Base-by-base conservation (phyloP, 768 basidiomycete genomes). In the Mycena vulgaris region DNA sequence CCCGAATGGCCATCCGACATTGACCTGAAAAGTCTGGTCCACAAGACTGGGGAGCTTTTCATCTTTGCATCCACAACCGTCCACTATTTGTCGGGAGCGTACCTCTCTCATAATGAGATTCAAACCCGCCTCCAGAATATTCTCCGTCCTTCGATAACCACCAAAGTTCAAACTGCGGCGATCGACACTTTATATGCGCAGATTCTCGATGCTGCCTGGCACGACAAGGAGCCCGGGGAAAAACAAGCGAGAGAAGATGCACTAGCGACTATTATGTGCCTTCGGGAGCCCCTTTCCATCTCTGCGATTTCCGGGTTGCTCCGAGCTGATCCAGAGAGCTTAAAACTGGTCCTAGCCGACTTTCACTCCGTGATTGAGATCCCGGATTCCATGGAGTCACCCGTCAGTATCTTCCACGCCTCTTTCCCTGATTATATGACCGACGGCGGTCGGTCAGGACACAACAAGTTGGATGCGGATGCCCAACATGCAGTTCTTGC, bases 331-430 rank as follows among this genome's bases (percentile, higher is more conserved):
- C 30, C 40, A 17, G 52, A 55, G 1, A n/a, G 42, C 5, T 5
- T 55, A 19, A 2, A 31, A 19, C 1, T 25, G 1, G 6, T n/a
- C 1, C 25, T 64, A 11, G 52, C 28, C 1, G 39, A 31, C 14
- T 64, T 64, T 14, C 52, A 47, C 17, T 64, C 63, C 11, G 63
- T 64, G 16, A 9, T 64, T 19, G 40, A 55, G 11, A n/a, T 64
- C 33, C 52, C 63, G 0, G 3, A 2, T 17, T 55, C 52, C 13
- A 13, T 8, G 13, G 28, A 64, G 0, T 21, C 21, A 10, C 52
- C 63, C 23, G n/a, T 64, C 30, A 8, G 30, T 16, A 23, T 64
- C 31, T 64, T 64, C 27, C 63, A 64, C 17, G 39, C 39, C 5
- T 64, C 63, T 10, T 64, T 64, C 40, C 40, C 51, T 1, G 63